Base-by-base conservation (phyloP, 495 filamentous ascomycete genomes). In the Talaromyces thailandensis region DNA sequence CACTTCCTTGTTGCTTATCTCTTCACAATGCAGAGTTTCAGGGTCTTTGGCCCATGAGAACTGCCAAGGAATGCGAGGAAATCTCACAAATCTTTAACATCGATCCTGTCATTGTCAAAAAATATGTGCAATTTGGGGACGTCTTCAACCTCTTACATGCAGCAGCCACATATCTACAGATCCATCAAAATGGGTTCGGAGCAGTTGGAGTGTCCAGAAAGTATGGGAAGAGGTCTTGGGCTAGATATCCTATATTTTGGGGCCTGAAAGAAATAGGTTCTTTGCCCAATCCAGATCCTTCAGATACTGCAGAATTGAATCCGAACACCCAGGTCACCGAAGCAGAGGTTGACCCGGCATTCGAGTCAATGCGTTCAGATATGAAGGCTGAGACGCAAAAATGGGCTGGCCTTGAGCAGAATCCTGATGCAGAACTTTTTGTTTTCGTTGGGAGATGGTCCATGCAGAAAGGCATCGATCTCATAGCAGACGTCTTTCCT, bases 381-480 rank as follows among this genome's bases (percentile, higher is more conserved):
- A 68, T 82, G 57, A 79, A 79, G 59, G 73, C 71, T 12, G 83
- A 88, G 66, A 85, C 86, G 9, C 86, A 89, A 66, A 80, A 83
- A 65, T 89, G 86, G 86, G 86, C 86, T 31, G 81, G 81, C 4
- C 73, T 89, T 0, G 73, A 84, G 6, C 72, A 81, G 62, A 76
- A 87, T 60, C 77, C 83, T 18, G 73, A 78, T 7, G 86, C 86
- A 2, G 86, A 89, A 56, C 75, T 89, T 2, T 83, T 89, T 60
- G 86, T 88, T 1, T 89, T 89, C 64, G 86, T 89, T 21, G 86
- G 86, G 25, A 82, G 86, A 28, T 89, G 86, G 86, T 86, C 82
- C 11, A 81, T 83, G 73, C 86, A 89, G 64, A 89, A 88, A 71
- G 86, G 86, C 32, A 78, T 89, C 32, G 86, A 89, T 70, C 72